Percentiles rank a stretch among this genome's conserved stretches.
phyloP scores from a whole-genome alignment of 352 stramenopile genomes.

The Globisporangium radiosum region DNA sequence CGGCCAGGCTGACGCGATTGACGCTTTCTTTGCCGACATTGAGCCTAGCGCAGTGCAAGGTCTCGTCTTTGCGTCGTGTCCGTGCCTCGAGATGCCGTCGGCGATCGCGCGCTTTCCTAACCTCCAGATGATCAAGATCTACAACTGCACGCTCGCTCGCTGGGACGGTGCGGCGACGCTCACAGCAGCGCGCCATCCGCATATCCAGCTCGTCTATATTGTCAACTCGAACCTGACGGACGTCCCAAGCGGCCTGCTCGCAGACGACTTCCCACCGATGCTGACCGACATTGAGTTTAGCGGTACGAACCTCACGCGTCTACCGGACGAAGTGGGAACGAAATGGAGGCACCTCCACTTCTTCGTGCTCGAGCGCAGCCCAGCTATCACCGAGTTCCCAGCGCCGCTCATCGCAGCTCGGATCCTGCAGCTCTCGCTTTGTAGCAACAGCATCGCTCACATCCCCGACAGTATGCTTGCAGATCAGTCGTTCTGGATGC shows the following conservation, averaged over 20 bases:
- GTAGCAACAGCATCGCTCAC: slow-evolving; percentile 1
- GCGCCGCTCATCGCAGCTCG: background rate
- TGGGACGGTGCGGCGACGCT: slow-evolving; percentile 23
- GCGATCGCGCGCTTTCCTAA: slow-evolving; percentile 18
- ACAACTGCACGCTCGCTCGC: slow-evolving; percentile 27
- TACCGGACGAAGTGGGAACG: slow-evolving; percentile 6
- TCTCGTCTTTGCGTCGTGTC: slow-evolving; percentile 30
- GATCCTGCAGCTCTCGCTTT: slow-evolving; percentile 1
- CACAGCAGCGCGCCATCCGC: slow-evolving; percentile 13
- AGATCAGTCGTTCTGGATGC: background rate
- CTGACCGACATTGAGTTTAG: slow-evolving; percentile 35
- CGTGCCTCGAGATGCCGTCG: slow-evolving; percentile 17
- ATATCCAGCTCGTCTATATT: slow-evolving; percentile 22
- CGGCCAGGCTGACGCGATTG: slow-evolving; percentile 4
- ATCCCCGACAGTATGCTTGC: slow-evolving; percentile 1
- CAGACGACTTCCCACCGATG: slow-evolving; percentile 22
- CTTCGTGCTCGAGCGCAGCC: slow-evolving; percentile 3
- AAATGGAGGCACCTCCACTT: slow-evolving; percentile 1
- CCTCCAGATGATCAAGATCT: slow-evolving; percentile 30
- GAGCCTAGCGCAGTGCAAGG: slow-evolving; percentile 13
- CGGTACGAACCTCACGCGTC: slow-evolving; percentile 22
- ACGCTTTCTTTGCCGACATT: slow-evolving; percentile 13
- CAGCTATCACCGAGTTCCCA: background rate
- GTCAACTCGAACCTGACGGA: slow-evolving; percentile 24
- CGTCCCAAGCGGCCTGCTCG: slow-evolving; percentile 24